These are phyloP conservation scores for Pseudocercospora pini-densiflorae DNA, from an alignment of 2,329 filamentous ascomycete genomes.

Conservation along the genomic window DNA sequence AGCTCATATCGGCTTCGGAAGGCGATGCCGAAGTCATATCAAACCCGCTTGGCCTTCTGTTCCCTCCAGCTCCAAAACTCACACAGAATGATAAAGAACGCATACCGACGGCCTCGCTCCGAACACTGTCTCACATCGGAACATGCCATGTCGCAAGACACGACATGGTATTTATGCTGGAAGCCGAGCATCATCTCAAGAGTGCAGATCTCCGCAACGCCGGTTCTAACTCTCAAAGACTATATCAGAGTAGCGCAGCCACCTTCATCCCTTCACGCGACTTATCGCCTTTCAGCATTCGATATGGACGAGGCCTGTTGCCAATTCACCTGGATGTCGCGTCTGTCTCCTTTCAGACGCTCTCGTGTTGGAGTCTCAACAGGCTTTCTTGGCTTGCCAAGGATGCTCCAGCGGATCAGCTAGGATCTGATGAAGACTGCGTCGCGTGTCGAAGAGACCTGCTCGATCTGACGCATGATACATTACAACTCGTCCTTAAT, in stretches of 20 bases:
- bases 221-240: neutral
- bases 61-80: too few relatives aligned
- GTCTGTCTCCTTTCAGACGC: neutral
- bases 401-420: too few relatives aligned
- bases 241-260: neutral
- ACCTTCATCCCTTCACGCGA: neutral
- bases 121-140: neutral
- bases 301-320: neutral
- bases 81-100: too few relatives aligned
- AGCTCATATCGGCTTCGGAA: neutral
- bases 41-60: neutral
- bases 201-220: neutral
- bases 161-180: neutral
- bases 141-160: neutral
- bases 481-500: too few relatives aligned
- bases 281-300: neutral
- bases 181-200: neutral
- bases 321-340: too few relatives aligned
- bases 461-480: neutral
- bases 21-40: neutral
- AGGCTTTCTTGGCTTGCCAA: too few relatives aligned
- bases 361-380: too few relatives aligned
- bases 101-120: neutral
- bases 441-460: neutral
- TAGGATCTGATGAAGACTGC: too few relatives aligned